Percentiles rank a stretch among this genome's conserved stretches.
Evolutionary conservation across 768 basidiomycete genomes (phyloP).

Genomic region (Thelephora aurantiotincta): DNA sequence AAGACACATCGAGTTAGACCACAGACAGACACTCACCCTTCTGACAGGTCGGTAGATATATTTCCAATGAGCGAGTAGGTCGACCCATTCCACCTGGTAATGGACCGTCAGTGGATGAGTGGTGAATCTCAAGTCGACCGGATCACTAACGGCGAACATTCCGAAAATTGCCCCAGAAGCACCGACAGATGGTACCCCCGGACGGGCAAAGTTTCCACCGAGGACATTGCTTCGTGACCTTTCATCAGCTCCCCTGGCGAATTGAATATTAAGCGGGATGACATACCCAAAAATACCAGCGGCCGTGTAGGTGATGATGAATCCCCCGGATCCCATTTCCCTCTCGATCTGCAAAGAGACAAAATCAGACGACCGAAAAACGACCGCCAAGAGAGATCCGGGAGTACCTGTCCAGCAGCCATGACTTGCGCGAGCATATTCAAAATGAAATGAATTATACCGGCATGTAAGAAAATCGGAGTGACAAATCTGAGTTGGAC

Average conservation of each 20-base stretch:
- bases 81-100: conserved; percentile 64
- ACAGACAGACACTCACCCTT: conserved; percentile 33
- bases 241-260: background rate
- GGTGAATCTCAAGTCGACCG: background rate
- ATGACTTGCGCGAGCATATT: conserved; percentile 85
- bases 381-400: conserved; percentile 3
- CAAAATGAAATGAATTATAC: conserved; percentile 81
- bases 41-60: conserved; percentile 72
- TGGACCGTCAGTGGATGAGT: background rate
- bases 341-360: conserved; percentile 43
- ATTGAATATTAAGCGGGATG: conserved; percentile 3
- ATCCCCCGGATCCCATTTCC: conserved; percentile 83
- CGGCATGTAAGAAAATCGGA: conserved; percentile 87
- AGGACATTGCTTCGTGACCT: conserved; percentile 49
- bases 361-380: conserved; percentile 1
- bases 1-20: background rate
- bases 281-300: conserved; percentile 84
- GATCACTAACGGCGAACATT: conserved; percentile 48
- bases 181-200: conserved; percentile 80
- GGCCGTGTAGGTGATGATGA: conserved; percentile 75
- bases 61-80: conserved; percentile 85
- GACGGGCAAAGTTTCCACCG: conserved; percentile 86
- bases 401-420: conserved; percentile 56
- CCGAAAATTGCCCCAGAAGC: conserved; percentile 92
- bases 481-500: conserved; percentile 42